phyloP scores from a whole-genome alignment of 129 eudicot genomes.

The Flaveria sonorensis region DNA sequence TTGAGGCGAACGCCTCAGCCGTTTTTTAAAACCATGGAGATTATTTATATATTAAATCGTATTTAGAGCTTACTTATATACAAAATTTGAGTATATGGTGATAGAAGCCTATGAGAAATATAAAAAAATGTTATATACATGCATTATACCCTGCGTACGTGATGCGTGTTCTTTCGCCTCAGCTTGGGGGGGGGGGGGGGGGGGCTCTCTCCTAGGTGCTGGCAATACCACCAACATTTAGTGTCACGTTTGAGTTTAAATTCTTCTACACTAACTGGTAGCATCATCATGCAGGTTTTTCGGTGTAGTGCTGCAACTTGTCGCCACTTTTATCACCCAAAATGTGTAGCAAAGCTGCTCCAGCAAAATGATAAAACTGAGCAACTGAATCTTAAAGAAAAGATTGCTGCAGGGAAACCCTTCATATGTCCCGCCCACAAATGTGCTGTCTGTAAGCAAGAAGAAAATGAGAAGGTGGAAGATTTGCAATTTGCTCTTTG shows the following conservation, averaged over 20 bases:
- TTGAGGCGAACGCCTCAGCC: too few species aligned
- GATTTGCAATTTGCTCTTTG: constrained; percentile 81
- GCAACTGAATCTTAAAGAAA: constrained; percentile 38
- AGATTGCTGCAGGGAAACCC: constrained; percentile 61
- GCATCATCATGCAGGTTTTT: constrained; percentile 71
- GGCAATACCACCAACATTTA: not conserved
- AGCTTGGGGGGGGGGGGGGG: too few species aligned
- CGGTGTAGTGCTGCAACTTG: constrained; percentile 81
- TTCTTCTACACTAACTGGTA: not conserved
- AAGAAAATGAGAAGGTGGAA: constrained; percentile 46
- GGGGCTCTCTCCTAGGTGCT: too few species aligned
- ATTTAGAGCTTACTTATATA: too few species aligned
- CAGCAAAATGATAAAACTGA: constrained; percentile 42
- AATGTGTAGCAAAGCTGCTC: constrained; percentile 75
- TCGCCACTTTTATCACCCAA: constrained; percentile 83
- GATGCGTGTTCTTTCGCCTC: too few species aligned
- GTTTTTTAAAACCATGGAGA: too few species aligned
- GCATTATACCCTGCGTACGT: too few species aligned
- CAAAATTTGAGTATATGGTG: too few species aligned
- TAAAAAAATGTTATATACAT: too few species aligned
- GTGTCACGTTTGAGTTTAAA: not conserved
- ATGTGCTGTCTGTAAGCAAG: constrained; percentile 64
- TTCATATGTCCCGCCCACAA: constrained; percentile 82
- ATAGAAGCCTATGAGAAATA: too few species aligned
- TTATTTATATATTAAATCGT: too few species aligned